Evolutionary conservation across 2,329 filamentous ascomycete genomes (phyloP), one percentile per base, ranked within the genome.

Genomic region (Alternaria sp.): DNA sequence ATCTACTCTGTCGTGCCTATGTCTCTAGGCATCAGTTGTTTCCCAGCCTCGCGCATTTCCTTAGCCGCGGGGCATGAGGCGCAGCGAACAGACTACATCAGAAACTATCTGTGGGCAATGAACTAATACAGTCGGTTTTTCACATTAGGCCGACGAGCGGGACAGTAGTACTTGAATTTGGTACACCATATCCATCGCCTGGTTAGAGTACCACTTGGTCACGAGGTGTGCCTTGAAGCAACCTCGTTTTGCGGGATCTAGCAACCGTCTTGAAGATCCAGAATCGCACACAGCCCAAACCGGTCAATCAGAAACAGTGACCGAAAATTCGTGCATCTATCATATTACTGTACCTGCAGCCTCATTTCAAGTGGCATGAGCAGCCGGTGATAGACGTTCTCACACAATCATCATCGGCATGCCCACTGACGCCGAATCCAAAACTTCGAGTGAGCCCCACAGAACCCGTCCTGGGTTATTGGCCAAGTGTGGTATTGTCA

Each of bases 351-450:
- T 32, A 38, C 24, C 42, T 52, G 42, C 54, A 57, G 43, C 51
- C 54, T 58, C 32, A 24, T n/a, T 22, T 48, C 41, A 9, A 59
- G 54, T 59, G 66, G 67, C 48, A 73, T 75, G 72, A 65, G 44
- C 58, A 64, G 62, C 55, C 59, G 66, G 63, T 69, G 64, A 72
- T 63, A 62, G 60, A 67, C 57, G 48, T 58, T 32, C 42, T 42
- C 47, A 53, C 43, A 65, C 38, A 51, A 64, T 36, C 59, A 55
- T 66, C 53, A 51, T 68, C 71, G 74, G 69, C 51, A 78, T 78
- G 75, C 69, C 67, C 58, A 56, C 59, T 70, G 75, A 75, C 63
- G 54, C 56, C 41, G 68, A 73, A 28, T 54, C 71, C 47, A 72
- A 72, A 57, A 48, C 57, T 57, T 65, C 67, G 56, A 73, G 67